Conservation (phyloP, 1,284 basidiomycete genomes). For the Apiotrichum akiyoshidainum region DNA sequence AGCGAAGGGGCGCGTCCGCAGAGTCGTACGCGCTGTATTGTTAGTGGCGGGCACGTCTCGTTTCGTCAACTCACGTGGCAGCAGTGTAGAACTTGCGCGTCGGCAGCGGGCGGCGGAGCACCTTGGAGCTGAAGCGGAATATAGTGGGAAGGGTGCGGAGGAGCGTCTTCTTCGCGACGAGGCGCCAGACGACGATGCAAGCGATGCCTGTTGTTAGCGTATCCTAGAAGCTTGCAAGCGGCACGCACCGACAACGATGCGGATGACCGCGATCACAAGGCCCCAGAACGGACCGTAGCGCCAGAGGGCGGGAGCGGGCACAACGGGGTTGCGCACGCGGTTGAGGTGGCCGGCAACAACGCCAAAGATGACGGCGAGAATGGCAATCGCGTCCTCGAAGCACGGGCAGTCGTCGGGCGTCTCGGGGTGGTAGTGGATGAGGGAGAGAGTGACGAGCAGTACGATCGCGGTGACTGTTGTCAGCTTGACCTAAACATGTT, state of each 20-base stretch:
- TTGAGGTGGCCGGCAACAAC: conserved; percentile 68
- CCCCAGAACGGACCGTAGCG: conserved; percentile 6
- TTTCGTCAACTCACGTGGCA: conserved; percentile 59
- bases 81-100: conserved; percentile 79
- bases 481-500: not conserved
- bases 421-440: conserved; percentile 85
- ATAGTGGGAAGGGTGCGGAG: conserved; percentile 73
- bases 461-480: conserved; percentile 63
- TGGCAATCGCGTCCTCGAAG: conserved; percentile 95
- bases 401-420: conserved; percentile 95
- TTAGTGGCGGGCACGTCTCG: not conserved
- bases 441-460: conserved; percentile 63
- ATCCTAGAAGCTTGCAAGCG: not conserved
- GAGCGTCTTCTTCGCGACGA: conserved; percentile 71
- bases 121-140: conserved; percentile 65
- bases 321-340: conserved; percentile 12
- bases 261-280: conserved; percentile 55
- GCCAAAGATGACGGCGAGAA: conserved; percentile 79
- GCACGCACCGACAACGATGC: conserved; percentile 60
- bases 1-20: conserved; percentile 60
- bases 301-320: conserved; percentile 7
- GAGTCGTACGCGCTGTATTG: conserved; percentile 59
- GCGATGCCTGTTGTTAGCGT: conserved; percentile 46
- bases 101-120: conserved; percentile 61
- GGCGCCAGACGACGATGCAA: conserved; percentile 75